Evolutionary conservation across 345 rosid species (phyloP), one percentile per base, ranked within the genome.

Genomic region (Rhizophora mangle): DNA sequence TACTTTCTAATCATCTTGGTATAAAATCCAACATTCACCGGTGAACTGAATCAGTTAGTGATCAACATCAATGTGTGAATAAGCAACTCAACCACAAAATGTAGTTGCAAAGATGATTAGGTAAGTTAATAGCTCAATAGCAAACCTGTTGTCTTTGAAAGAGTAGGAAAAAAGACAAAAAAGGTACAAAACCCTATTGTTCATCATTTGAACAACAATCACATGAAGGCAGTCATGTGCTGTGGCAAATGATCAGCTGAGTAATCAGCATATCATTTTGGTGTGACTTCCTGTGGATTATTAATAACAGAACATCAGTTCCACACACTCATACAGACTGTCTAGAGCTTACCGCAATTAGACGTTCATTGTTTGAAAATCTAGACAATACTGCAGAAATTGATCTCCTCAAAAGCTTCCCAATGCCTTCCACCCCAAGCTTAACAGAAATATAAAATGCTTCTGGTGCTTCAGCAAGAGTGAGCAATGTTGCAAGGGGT

Each of bases 381-480:
- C 91, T 87, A 74, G 89, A 84, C 80, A 95, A 82, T 79, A 91
- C 84, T 73, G 85, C 80, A 60, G 92, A 83, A 77, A 95, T 80
- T 70, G 98, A 88, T 85, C 92, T 88, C 81, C 98, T 87, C 78
- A 92, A 75, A 74, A 95, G 88, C 85, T 90, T 98, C 53, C 91
- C 98, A 64, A 92, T 89, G 75, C 99, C 98, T 80, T 92, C 96
- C 63, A 92, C 82, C 59, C 99, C 99, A 71, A 90, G 92, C 85
- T 86, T 95, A 79, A 95, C 89, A 82, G 99, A 85, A 74, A 92
- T 90, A 83, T 83, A 88, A 83, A 87, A 92, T 37, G 99, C 99
- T 84, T 90, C 99, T 19, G 99, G 92, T 47, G 98, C 99, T 80
- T 88, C 91, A 60, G 93, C 97, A 73, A 86, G 87, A 81, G 88